Percentiles rank a stretch among this genome's conserved stretches.
Conservation (phyloP, 1,139 yeast species). For the Pichiaceae sp. region DNA sequence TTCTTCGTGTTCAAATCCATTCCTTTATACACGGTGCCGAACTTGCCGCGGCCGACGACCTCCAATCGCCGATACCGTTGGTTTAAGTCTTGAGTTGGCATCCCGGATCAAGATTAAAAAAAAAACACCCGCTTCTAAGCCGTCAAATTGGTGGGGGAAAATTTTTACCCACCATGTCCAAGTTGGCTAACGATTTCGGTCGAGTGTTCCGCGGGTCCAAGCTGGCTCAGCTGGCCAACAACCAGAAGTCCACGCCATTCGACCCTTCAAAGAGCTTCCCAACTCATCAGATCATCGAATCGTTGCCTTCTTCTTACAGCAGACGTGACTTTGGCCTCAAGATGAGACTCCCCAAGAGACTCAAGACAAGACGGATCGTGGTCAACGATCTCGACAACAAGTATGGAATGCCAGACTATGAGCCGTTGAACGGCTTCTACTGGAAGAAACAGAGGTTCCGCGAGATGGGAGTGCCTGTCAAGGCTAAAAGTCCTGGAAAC, state of each 20-base stretch:
- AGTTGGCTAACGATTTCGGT: constrained; percentile 17
- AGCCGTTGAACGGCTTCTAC: constrained; percentile 36
- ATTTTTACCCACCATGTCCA: constrained; percentile 10
- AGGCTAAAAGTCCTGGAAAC: constrained; percentile 4
- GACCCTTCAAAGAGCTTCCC: constrained; percentile 28
- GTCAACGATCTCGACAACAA: constrained; percentile 44
- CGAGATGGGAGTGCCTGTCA: constrained; percentile 39
- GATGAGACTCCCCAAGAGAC: constrained; percentile 43
- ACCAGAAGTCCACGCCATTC: constrained; percentile 16
- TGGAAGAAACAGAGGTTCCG: constrained; percentile 43
- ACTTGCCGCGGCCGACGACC: constrained; percentile 91
- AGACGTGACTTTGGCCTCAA: constrained; percentile 63
- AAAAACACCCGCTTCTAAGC: too few relatives aligned
- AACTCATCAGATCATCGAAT: constrained; percentile 48
- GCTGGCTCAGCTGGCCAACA: constrained; percentile 23
- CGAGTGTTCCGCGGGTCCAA: constrained; percentile 19
- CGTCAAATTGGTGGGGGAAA: too few relatives aligned
- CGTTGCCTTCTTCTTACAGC: constrained; percentile 44
- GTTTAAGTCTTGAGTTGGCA: constrained; percentile 18
- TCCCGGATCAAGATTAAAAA: background rate
- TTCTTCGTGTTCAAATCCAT: constrained; percentile 55
- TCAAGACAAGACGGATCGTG: constrained; percentile 38
- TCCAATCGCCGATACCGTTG: constrained; percentile 69
- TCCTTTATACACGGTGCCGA: constrained; percentile 94
- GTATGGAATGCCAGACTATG: constrained; percentile 45